Percentiles rank a stretch among this genome's conserved stretches.
Evolutionary conservation across 2,329 filamentous ascomycete genomes (phyloP).

Genomic region (Xylaria sp.): DNA sequence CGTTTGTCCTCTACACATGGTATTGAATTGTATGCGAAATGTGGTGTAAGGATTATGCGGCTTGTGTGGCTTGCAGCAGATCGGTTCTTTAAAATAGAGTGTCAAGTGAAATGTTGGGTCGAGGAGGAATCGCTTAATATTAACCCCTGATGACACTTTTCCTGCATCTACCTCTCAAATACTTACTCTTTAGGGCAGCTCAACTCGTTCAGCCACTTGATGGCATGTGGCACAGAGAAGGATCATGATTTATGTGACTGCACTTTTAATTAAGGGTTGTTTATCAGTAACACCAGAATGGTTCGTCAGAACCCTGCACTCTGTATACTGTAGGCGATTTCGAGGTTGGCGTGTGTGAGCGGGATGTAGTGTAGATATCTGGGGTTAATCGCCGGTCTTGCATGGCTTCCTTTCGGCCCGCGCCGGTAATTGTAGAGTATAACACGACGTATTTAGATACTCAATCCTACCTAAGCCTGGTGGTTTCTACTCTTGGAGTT

Average conservation of each 20-base stretch:
- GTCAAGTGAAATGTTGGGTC: not conserved
- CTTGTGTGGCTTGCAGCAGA: constrained; percentile 1
- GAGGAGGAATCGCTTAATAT: constrained; percentile 1
- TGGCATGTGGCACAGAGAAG: not conserved
- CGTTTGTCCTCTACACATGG: not conserved
- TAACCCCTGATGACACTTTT: constrained; percentile 1
- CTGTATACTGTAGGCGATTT: not conserved
- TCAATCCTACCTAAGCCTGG: not conserved
- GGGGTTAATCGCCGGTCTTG: not conserved
- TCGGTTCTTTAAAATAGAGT: constrained; percentile 2
- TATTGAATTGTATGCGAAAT: not conserved
- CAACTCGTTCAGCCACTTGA: not conserved
- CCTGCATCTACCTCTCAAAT: not conserved
- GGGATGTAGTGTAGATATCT: not conserved
- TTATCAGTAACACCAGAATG: not conserved
- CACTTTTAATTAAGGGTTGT: not conserved
- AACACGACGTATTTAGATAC: not conserved
- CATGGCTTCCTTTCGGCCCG: constrained; percentile 19
- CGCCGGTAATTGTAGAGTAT: constrained; percentile 2
- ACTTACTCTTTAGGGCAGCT: constrained; percentile 9
- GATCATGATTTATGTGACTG: constrained; percentile 4
- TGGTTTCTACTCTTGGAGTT: not conserved
- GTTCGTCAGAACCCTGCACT: not conserved
- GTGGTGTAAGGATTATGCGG: not conserved
- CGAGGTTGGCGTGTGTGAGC: not conserved